Conservation (phyloP, 179 eudicot genomes). For the Corrigiola litoralis region DNA sequence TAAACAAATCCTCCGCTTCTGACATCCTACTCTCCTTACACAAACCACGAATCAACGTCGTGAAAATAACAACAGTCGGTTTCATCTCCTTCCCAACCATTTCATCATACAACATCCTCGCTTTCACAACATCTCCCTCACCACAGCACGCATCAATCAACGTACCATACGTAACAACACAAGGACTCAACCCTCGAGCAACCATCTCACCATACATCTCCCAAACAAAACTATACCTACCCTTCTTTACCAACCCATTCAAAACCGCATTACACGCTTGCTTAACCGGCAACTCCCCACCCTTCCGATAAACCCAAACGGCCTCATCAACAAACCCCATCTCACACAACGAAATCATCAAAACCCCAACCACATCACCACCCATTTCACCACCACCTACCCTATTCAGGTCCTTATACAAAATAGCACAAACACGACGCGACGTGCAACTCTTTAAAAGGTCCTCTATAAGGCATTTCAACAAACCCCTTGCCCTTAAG, state of each 20-base stretch:
- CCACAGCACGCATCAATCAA: constrained; percentile 56
- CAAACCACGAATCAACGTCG: constrained; percentile 55
- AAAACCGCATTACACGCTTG: constrained; percentile 67
- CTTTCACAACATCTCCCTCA: constrained; percentile 44
- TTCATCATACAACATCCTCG: constrained; percentile 47
- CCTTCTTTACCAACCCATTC: constrained; percentile 58
- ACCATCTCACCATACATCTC: constrained; percentile 41
- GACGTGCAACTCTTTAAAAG: constrained; percentile 39
- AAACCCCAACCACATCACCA: constrained; percentile 53
- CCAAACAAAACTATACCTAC: constrained; percentile 52
- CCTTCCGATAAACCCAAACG: constrained; percentile 56
- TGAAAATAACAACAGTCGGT: constrained; percentile 63
- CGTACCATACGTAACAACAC: constrained; percentile 65
- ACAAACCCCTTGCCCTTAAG: constrained; percentile 66
- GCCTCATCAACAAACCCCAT: constrained; percentile 76
- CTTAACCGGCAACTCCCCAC: constrained; percentile 47
- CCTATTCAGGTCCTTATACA: constrained; percentile 44
- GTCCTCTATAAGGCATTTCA: constrained; percentile 55
- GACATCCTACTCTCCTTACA: constrained; percentile 46
- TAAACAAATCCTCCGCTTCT: constrained; percentile 55
- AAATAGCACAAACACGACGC: constrained; percentile 39
- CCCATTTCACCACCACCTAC: constrained; percentile 25
- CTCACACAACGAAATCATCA: constrained; percentile 55
- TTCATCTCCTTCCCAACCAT: constrained; percentile 50
- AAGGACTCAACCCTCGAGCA: constrained; percentile 39